Conservation (phyloP, 345 rosid species). For the Erodium maritimum region DNA sequence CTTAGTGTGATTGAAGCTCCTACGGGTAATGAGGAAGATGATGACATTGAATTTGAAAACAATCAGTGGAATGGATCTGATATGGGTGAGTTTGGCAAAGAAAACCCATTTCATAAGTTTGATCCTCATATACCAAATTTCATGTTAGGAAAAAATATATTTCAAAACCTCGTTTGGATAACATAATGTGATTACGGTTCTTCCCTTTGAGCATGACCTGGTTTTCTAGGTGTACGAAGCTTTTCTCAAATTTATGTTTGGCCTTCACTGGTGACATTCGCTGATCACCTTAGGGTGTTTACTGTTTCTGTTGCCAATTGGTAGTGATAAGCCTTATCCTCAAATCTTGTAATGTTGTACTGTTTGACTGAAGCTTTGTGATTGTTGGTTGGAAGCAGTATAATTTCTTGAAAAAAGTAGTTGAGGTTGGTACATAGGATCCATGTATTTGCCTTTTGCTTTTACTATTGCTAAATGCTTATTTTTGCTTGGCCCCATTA, state of each 20-base stretch:
- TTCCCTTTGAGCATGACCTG: too few relatives aligned
- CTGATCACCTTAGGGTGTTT: too few relatives aligned
- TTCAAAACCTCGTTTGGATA: too few relatives aligned
- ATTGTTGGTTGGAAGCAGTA: not conserved
- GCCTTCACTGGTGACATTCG: too few relatives aligned
- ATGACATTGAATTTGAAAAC: conserved; percentile 60
- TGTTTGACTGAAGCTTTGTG: conserved; percentile 10
- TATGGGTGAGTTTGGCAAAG: conserved; percentile 43
- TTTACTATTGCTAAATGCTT: conserved; percentile 38
- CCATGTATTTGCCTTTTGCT: conserved; percentile 43
- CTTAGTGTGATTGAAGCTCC: conserved; percentile 98
- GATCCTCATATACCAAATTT: not conserved
- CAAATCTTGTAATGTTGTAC: conserved; percentile 10
- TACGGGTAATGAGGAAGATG: conserved; percentile 84
- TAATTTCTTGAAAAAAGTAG: conserved; percentile 15
- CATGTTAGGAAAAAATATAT: not conserved
- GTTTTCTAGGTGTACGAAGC: not conserved
- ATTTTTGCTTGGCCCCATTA: conserved; percentile 30
- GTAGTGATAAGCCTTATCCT: not conserved
- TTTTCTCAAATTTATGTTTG: too few relatives aligned
- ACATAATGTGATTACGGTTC: too few relatives aligned
- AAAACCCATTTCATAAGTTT: not conserved
- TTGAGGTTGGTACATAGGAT: conserved; percentile 51
- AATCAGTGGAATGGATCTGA: conserved; percentile 71
- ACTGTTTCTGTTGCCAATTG: too few relatives aligned